Conservation (phyloP, 305 asterid genomes). For the Rubia peregrina region DNA sequence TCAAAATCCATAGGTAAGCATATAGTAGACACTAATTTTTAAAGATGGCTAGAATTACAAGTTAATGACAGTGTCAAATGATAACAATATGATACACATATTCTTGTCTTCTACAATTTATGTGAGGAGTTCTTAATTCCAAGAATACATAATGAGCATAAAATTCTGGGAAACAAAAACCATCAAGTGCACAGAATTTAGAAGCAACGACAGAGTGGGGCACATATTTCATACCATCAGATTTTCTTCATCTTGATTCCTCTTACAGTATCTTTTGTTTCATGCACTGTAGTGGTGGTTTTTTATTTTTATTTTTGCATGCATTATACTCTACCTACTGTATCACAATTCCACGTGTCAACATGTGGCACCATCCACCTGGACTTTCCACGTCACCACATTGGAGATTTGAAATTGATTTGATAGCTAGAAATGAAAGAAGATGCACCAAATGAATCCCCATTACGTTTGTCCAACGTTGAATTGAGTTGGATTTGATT, state of each 20-base stretch:
- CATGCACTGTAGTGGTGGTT: constrained; percentile 23
- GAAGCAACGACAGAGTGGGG: constrained; percentile 42
- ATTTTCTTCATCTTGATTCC: constrained; percentile 22
- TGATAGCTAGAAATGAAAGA: neutral
- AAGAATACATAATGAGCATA: constrained; percentile 13
- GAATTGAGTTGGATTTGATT: constrained; percentile 12
- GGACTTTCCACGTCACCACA: constrained; percentile 10
- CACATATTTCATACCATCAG: constrained; percentile 9
- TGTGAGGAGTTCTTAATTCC: constrained; percentile 30
- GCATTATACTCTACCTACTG: constrained; percentile 12
- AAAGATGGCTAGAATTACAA: neutral
- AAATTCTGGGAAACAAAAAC: constrained; percentile 5
- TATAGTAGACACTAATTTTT: too few relatives aligned
- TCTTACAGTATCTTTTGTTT: constrained; percentile 23
- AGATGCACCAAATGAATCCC: constrained; percentile 5
- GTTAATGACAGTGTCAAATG: neutral
- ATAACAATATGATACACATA: neutral
- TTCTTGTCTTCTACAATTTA: neutral
- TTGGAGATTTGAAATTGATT: neutral
- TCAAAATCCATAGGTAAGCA: too few relatives aligned
- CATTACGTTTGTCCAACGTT: constrained; percentile 10
- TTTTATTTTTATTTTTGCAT: constrained; percentile 19
- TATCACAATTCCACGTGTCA: constrained; percentile 34
- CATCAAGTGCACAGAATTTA: constrained; percentile 31
- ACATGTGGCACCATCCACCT: constrained; percentile 13